phyloP scores from a whole-genome alignment of 306 rosid genomes.

The Acacia confusa region DNA sequence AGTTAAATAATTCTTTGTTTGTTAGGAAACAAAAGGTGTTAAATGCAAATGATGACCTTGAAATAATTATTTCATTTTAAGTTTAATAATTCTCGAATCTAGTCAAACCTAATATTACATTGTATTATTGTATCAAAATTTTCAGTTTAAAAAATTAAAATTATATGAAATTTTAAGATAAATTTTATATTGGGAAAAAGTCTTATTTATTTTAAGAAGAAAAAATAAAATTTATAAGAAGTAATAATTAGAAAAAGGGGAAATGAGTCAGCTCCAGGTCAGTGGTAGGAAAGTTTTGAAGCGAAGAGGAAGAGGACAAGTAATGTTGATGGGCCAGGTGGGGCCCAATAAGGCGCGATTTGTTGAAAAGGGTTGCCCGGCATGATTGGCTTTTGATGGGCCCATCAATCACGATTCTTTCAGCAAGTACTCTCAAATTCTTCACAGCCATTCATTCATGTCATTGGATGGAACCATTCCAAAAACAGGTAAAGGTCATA shows the following conservation, averaged over 20 bases:
- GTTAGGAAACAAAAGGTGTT: neutral
- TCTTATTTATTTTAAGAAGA: neutral
- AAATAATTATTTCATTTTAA: no score
- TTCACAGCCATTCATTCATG: constrained; percentile 13
- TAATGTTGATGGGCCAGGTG: constrained; percentile 36
- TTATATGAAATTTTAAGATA: neutral
- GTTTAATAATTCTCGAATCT: no score
- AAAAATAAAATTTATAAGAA: neutral
- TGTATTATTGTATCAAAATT: no score
- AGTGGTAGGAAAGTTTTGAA: constrained; percentile 23
- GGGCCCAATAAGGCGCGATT: constrained; percentile 38
- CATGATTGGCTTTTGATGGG: constrained; percentile 45
- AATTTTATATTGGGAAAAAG: neutral
- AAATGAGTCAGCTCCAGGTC: constrained; percentile 39
- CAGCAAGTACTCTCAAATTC: constrained; percentile 30
- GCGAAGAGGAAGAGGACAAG: constrained; percentile 17
- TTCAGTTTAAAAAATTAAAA: neutral
- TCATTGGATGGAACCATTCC: constrained; percentile 29
- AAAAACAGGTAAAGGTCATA: constrained; percentile 7
- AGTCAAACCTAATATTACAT: no score
- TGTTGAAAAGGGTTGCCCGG: constrained; percentile 35
- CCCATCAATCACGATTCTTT: constrained; percentile 37
- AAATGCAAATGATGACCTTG: neutral
- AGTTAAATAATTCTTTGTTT: neutral
- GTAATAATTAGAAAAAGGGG: neutral